Conservation (phyloP, 139 green algal species). For the Micromonas pusilla region DNA sequence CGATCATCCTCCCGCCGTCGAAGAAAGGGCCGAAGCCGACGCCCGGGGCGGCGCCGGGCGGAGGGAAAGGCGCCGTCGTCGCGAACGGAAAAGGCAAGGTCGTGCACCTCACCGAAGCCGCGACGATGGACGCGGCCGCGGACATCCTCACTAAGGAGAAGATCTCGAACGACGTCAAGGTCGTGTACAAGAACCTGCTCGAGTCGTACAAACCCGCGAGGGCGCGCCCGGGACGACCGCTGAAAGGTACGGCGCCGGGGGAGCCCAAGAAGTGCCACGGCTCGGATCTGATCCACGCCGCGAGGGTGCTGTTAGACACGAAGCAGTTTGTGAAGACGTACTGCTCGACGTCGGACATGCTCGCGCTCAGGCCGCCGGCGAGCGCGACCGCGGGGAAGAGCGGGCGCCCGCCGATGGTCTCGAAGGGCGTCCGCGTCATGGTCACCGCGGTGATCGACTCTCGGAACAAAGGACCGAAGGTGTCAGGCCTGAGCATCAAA, state of each 20-base stretch:
- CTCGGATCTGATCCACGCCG: neutral
- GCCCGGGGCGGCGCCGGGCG: too few relatives aligned
- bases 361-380: neutral
- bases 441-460: conserved; percentile 14
- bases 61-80: neutral
- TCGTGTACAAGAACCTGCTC: conserved; percentile 46
- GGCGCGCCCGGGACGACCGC: neutral
- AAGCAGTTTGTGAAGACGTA: conserved; percentile 68
- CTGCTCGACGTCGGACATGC: neutral
- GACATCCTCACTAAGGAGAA: conserved; percentile 1
- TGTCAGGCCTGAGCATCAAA: neutral
- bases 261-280: neutral
- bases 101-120: neutral
- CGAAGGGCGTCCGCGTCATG: conserved; percentile 4
- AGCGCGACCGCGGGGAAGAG: neutral
- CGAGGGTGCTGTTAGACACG: conserved; percentile 46
- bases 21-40: neutral
- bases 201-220: conserved; percentile 44
- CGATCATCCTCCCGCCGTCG: neutral
- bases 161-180: conserved; percentile 27
- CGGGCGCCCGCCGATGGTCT: neutral
- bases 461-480: neutral
- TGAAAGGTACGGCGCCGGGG: neutral
- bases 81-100: too few relatives aligned
- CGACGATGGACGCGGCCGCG: neutral